Base-by-base conservation (phyloP, 2,329 filamentous ascomycete genomes). In the Xylaria sp. region DNA sequence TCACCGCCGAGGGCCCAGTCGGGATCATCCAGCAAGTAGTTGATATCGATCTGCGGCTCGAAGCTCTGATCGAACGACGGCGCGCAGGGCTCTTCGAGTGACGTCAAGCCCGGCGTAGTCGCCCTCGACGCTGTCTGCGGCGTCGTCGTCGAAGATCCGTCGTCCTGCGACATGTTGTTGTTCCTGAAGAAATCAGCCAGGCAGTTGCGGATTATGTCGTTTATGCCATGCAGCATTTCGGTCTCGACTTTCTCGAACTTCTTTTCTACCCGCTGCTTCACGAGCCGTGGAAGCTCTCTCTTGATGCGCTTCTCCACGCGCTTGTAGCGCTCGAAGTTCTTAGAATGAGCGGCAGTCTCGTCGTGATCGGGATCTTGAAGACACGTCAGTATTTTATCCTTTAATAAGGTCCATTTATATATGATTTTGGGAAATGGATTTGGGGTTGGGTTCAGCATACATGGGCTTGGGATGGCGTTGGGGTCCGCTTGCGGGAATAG, bases 381-480 rank as follows among this genome's bases (percentile, higher is more conserved):
- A 15, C 25, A 54, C 13, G 69, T 76, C 63, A 74, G 69, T 56
- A 65, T 57, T 8, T 25, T 63, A 20, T 41, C 31, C 48, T 18
- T n/a, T 23, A 4, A 15, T n/a, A 10, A 7, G 7, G 46, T 37
- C n/a, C 20, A 25, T 23, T 6, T n/a, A 9, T n/a, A 13, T 25
- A 37, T 37, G 34, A 37, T 10, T 37, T 37, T 37, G 5, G 34
- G 34, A 10, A 7, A 10, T 37, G 50, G 9, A 10, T 55, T 15
- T 12, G 46, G 13, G 46, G 55, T 15, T 12, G 46, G 13, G 31
- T 44, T 39, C n/a, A 65, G 65, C 76, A 68, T 73, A 79, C 77
- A 78, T 67, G 77, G 75, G 63, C 75, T 78, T 34, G 77, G 77
- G 55, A 78, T 63, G 2, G 75, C 73, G 13, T 76, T 73, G 2